phyloP scores from a whole-genome alignment of 495 filamentous ascomycete genomes.

The Penicillium soppii region DNA sequence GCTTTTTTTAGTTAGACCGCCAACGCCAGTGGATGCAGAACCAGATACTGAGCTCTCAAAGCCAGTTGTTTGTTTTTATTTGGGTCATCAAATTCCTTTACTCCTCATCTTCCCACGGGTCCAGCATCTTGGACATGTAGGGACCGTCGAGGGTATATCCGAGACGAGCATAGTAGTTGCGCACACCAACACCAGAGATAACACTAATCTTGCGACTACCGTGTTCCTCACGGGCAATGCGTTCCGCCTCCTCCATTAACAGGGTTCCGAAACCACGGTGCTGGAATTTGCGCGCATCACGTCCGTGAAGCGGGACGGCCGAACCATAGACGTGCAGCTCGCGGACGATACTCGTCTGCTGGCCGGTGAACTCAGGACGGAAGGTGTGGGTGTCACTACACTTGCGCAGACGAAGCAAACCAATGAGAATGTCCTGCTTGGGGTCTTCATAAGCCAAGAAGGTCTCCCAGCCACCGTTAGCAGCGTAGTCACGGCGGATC shows the following conservation, averaged over 20 bases:
- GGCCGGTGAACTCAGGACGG: conserved; percentile 78
- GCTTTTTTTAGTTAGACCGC: conserved; percentile 6
- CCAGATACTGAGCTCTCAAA: not conserved
- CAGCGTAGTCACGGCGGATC: conserved; percentile 90
- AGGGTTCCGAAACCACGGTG: conserved; percentile 96
- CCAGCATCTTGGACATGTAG: conserved; percentile 77
- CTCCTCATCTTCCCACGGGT: conserved; percentile 46
- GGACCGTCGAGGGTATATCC: conserved; percentile 91
- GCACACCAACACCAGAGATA: conserved; percentile 91
- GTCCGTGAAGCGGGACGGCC: conserved; percentile 89
- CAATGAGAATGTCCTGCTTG: conserved; percentile 97
- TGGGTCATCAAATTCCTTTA: conserved; percentile 5
- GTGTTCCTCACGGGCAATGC: conserved; percentile 91
- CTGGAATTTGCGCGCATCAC: conserved; percentile 94
- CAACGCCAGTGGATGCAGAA: conserved; percentile 16
- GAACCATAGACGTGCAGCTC: conserved; percentile 97
- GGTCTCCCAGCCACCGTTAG: conserved; percentile 97
- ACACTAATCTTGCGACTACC: conserved; percentile 91
- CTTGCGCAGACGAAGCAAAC: conserved; percentile 83
- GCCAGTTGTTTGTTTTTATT: not conserved
- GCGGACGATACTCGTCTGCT: conserved; percentile 87
- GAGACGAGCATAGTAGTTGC: conserved; percentile 88
- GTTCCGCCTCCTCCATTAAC: conserved; percentile 96
- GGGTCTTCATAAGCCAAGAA: conserved; percentile 98
- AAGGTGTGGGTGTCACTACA: conserved; percentile 89